Evolutionary conservation across 1,284 basidiomycete species (phyloP).

Genomic region (Mixia osmundae): DNA sequence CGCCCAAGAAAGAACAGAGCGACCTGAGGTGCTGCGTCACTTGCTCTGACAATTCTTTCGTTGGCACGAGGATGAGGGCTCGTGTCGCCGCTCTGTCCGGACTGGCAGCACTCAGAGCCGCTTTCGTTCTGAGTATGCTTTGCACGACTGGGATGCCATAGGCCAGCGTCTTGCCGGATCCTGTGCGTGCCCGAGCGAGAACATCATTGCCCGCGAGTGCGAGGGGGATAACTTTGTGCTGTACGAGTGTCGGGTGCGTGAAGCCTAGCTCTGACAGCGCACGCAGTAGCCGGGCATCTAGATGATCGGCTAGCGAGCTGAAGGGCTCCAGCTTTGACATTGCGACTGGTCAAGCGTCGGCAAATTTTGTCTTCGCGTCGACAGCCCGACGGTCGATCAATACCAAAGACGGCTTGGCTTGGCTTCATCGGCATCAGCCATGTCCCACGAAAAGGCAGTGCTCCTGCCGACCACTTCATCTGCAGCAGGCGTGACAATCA

Average conservation of each 20-base stretch:
- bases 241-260: slow-evolving; percentile 75
- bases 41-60: slow-evolving; percentile 79
- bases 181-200: slow-evolving; percentile 76
- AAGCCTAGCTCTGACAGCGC: slow-evolving; percentile 61
- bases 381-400: too few species aligned
- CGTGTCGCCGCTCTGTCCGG: slow-evolving; percentile 34
- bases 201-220: slow-evolving; percentile 69
- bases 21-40: slow-evolving; percentile 45
- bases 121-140: slow-evolving; percentile 48
- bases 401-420: too few species aligned
- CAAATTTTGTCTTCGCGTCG: too few species aligned
- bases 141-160: slow-evolving; percentile 81
- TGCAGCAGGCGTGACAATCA: too few species aligned
- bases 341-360: too few species aligned
- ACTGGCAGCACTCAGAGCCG: slow-evolving; percentile 16
- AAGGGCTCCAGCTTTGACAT: slow-evolving; percentile 3
- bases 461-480: too few species aligned
- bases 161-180: slow-evolving; percentile 90
- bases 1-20: slow-evolving; percentile 43
- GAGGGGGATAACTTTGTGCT: slow-evolving; percentile 66
- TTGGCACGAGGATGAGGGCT: slow-evolving; percentile 75
- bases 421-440: too few species aligned
- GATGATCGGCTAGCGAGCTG: slow-evolving; percentile 10
- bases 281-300: slow-evolving; percentile 42
- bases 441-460: too few species aligned